Conservation (phyloP, 2,329 filamentous ascomycete genomes). For the Camillea tinctor region DNA sequence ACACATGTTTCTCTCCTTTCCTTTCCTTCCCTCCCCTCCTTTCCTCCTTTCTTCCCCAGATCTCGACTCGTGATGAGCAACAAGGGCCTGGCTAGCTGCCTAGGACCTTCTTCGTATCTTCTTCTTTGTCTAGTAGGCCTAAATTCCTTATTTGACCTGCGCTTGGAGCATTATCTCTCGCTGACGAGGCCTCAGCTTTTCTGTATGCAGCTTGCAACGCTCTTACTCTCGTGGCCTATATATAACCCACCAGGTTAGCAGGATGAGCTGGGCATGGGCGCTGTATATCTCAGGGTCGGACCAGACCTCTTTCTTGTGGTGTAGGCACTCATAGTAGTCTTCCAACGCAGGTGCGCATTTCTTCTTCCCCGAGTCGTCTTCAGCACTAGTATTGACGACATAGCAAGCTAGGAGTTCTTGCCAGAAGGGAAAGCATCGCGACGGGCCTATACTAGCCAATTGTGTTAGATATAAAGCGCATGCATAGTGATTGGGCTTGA, state of each 20-base stretch:
- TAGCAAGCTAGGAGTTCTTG: constrained; percentile 99
- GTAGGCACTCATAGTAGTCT: constrained; percentile 98
- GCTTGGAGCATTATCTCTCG: constrained; percentile 77
- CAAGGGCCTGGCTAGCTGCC: constrained; percentile 27
- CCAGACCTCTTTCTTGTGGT: constrained; percentile 95
- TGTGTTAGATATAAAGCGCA: constrained; percentile 18
- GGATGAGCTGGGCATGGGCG: neutral
- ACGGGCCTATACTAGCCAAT: constrained; percentile 47
- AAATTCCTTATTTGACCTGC: constrained; percentile 85
- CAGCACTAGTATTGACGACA: constrained; percentile 82
- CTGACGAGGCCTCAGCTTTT: constrained; percentile 71
- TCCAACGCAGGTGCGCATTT: constrained; percentile 85
- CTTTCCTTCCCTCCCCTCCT: constrained; percentile 18
- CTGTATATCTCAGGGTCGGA: neutral
- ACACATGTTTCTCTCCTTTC: too few species aligned
- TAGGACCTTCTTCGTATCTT: constrained; percentile 67
- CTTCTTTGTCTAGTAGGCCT: constrained; percentile 79
- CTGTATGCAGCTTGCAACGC: constrained; percentile 83
- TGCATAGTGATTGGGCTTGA: neutral
- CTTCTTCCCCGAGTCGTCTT: constrained; percentile 77
- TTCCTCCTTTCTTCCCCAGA: constrained; percentile 25
- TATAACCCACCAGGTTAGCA: constrained; percentile 5
- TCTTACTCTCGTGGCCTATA: constrained; percentile 72
- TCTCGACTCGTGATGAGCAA: constrained; percentile 15
- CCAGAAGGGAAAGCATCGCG: constrained; percentile 98